Evolutionary conservation across 192 early-diverging fungal genomes (phyloP), one percentile per base, ranked within the genome.

Genomic region (Thamnidium elegans): DNA sequence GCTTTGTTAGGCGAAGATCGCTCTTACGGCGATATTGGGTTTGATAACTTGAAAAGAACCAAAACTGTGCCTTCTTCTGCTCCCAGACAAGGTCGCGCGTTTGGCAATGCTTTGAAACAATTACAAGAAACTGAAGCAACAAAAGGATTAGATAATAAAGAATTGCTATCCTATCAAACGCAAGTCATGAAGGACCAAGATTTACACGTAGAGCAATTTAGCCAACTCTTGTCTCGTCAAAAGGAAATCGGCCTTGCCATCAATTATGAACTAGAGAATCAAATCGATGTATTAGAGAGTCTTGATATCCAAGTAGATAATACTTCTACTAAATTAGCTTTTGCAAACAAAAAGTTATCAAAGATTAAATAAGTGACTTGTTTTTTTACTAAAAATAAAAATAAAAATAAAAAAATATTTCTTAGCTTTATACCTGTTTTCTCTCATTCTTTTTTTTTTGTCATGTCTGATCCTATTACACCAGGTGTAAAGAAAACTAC

Each of bases 201-300:
- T 63, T 67, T 72, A 32, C 80, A 85, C 48, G 81, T 94, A 4
- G 84, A 86, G 4, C 79, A 87, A 14, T 84, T 99, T 31, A 86
- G 84, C 26, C 63, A 79, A 11, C 83, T 95, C 14, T 61, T 99
- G 55, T 74, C 79, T 44, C 80, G 93, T 30, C 96, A 99, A 70
- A 84, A 86, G 61, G 84, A 95, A 64, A 83, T 99, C 74, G 94
- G 95, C 6, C 45, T 84, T 44, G 85, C 90, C 10, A 97, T 99
- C 54, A 84, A 88, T 13, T 68, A 92, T 14, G 96, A 99, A 73
- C 78, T 99, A 30, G 95, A 96, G 58, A 69, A 84, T 66, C 96
- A 99, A 65, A 96, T 90, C 72, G 83, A 89, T 63, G 39, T 97
- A 62, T 67, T 99, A 63, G 85, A 86, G 15, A 92, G 96, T 53